Base-by-base conservation (phyloP, 1,284 basidiomycete species). In the Gomphus sp. region DNA sequence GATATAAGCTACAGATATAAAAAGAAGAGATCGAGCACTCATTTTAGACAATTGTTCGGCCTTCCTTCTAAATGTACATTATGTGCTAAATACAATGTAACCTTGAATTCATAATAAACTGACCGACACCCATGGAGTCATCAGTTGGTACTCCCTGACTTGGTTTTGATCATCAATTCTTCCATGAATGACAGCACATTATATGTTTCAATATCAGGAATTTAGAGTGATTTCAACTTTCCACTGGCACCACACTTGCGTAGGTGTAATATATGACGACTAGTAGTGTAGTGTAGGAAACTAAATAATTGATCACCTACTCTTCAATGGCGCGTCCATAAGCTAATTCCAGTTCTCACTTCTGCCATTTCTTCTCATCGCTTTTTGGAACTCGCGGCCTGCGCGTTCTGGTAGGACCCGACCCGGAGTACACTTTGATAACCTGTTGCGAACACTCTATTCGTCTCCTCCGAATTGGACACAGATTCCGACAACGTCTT, bases 361-460 rank as follows among this genome's bases (percentile, higher is more conserved):
- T 80, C 65, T 76, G 74, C 63, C 73, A 70, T 45, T 78, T 56
- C 64, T 76, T 73, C 45, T 73, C 72, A 41, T 71, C 68, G 47
- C 69, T 78, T 71, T 84, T 89, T 63, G 73, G 70, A 41, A 65
- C 67, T 43, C 83, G 77, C 55, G 80, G 72, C 51, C 84, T 75
- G 64, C 84, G 69, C 11, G 78, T 76, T 34, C 82, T 73, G 36
- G 59, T 37, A 2, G 61, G 43, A 10, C 75, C 74, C 36, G 53
- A 33, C 8, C n/a, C n/a, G n/a, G n/a, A n/a, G 61, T 61, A n/a
- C 65, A 61, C 11, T 68, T 52, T 44, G 47, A 45, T 33, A 55
- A 45, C 39, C 44, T 43, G 33, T 65, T 52, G 64, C 37, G 65
- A 44, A 71, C 72, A 68, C 63, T 6, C 62, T 65, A 34, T 63